Conservation (phyloP, 345 rosid genomes). For the Leavenworthia alabamica region DNA sequence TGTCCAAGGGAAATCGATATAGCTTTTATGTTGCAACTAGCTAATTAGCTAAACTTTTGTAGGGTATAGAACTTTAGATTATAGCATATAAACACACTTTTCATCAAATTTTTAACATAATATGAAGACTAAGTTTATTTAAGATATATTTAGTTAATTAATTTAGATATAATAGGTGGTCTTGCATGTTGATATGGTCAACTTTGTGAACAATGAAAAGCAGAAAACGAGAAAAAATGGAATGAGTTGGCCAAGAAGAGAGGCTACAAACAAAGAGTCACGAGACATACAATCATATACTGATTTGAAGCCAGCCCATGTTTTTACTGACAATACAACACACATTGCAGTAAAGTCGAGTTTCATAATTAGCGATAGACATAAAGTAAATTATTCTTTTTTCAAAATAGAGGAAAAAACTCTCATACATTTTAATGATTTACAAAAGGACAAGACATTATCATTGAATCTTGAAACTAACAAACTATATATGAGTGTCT, state of each 20-base stretch:
- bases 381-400: not conserved
- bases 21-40: not conserved
- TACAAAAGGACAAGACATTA: conserved; percentile 26
- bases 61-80: not conserved
- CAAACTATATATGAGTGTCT: conserved; percentile 24
- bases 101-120: not conserved
- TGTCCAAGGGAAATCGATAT: not conserved
- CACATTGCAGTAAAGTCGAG: conserved; percentile 30
- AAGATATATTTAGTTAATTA: no score
- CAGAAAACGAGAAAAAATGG: conserved; percentile 8
- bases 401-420: no score
- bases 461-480: conserved; percentile 28
- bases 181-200: conserved; percentile 24
- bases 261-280: no score
- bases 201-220: not conserved
- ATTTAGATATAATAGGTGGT: conserved; percentile 5
- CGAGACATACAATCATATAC: conserved; percentile 32
- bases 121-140: no score
- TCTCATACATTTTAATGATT: conserved; percentile 28
- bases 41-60: not conserved
- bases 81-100: not conserved
- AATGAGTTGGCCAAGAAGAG: conserved; percentile 28
- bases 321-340: conserved; percentile 33
- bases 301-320: conserved; percentile 31
- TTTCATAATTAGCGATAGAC: conserved; percentile 20